Evolutionary conservation across 805 yeast genomes (phyloP), one percentile per base, ranked within the genome.

Genomic region (Peterozyma xylosa): DNA sequence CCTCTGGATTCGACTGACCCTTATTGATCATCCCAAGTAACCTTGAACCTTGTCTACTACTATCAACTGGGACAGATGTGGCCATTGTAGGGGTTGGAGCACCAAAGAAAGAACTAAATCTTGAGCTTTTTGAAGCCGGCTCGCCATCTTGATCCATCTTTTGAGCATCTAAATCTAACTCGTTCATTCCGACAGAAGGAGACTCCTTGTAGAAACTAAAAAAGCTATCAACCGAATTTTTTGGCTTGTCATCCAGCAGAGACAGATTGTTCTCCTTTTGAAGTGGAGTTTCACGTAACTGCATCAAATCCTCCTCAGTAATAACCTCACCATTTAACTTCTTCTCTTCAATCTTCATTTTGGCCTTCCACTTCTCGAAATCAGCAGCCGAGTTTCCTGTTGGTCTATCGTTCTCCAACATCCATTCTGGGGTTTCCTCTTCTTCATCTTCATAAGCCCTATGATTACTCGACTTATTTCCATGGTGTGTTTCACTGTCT

Each of bases 321-420:
- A 63, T 57, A 9, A 48, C 53, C 40, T 70, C 75, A 5, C 76
- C 78, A 39, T 70, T 67, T 50, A 68, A 64, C 47, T 63, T 67
- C 33, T 67, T 67, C 35, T 76, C 77, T 53, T 75, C 76, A 39
- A 67, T 58, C 48, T 67, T 68, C 81, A 75, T 73, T 48, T 65
- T 67, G 40, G 70, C 58, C 56, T 76, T 75, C 83, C 83, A 78
- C 48, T 64, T 68, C 53, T 78, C 84, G 51, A 77, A 78, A 48
- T 78, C 83, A 43, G 73, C 72, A 3, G 74, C 73, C 0, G 81
- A 70, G 43, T 68, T 73, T 16, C 82, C 82, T 62, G 54, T 48
- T 14, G 62, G 60, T 35, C 54, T 58, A 42, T 59, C 63, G 59
- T 70, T 54, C 54, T 66, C 57, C 48, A 56, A 34, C 62, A 65